These are phyloP conservation scores for Taiozyma sp. DNA, from an alignment of 1,139 yeast genomes.

Conservation along the genomic window DNA sequence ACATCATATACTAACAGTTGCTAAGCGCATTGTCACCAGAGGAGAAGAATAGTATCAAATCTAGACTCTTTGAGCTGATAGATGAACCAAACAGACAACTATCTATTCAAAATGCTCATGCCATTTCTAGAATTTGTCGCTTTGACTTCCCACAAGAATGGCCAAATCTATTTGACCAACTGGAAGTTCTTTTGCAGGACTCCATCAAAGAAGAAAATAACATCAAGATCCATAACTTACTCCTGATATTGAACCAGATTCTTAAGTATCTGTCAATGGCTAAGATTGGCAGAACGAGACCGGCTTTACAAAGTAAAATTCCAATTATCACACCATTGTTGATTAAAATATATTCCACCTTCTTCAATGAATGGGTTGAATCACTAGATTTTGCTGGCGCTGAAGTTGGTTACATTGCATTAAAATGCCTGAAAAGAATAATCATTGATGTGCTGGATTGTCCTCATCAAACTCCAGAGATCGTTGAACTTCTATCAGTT, in stretches of 20 bases:
- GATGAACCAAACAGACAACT: constrained; percentile 71
- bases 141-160: constrained; percentile 85
- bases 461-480: constrained; percentile 46
- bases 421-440: constrained; percentile 69
- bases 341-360: constrained; percentile 50
- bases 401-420: constrained; percentile 68
- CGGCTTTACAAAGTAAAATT: constrained; percentile 69
- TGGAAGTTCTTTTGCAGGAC: constrained; percentile 43
- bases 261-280: constrained; percentile 70
- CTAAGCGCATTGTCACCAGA: constrained; percentile 49
- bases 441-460: constrained; percentile 73
- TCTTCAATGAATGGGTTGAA: constrained; percentile 59
- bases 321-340: constrained; percentile 56
- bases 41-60: constrained; percentile 62
- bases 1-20: constrained; percentile 8
- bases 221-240: constrained; percentile 51
- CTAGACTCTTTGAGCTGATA: constrained; percentile 51
- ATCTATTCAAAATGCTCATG: constrained; percentile 77
- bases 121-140: constrained; percentile 71
- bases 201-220: constrained; percentile 37
- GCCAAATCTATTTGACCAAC: constrained; percentile 70
- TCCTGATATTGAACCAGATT: constrained; percentile 68
- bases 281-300: constrained; percentile 76
- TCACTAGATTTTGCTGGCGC: constrained; percentile 31
- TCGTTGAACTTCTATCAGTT: constrained; percentile 52